A percentile compares a stretch with the other conserved stretches of the same genome.
Conservation (phyloP, 2,329 filamentous ascomycete species). For the Beauveria sp. region DNA sequence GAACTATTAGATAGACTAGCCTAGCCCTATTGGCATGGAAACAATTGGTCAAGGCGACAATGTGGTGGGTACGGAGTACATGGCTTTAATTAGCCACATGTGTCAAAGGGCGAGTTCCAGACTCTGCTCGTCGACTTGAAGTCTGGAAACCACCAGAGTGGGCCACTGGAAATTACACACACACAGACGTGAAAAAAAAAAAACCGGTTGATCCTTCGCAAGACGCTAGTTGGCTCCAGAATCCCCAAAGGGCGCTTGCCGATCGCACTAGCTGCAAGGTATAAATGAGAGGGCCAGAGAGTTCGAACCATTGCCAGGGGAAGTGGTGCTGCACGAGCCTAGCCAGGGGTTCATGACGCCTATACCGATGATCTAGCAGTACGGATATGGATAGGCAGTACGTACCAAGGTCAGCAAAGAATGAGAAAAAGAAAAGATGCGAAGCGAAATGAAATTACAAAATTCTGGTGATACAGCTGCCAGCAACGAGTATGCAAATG, state of each 20-base stretch:
- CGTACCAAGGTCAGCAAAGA: too few species aligned
- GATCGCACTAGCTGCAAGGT: slow-evolving; percentile 2
- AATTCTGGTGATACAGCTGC: background rate
- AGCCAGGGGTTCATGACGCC: background rate
- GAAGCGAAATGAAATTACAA: background rate
- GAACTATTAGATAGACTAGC: too few species aligned
- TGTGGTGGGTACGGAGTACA: slow-evolving; percentile 5
- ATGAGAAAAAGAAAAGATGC: background rate
- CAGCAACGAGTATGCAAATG: slow-evolving; percentile 5
- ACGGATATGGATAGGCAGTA: too few species aligned
- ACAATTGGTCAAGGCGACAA: background rate
- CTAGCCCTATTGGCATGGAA: too few species aligned
- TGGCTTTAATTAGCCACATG: background rate
- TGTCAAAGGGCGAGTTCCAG: background rate
- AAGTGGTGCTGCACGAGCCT: background rate
- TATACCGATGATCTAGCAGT: background rate
- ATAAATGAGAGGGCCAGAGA: background rate
- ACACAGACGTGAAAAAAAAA: background rate
- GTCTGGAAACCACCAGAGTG: background rate
- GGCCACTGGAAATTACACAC: slow-evolving; percentile 3
- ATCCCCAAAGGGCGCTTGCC: slow-evolving; percentile 1
- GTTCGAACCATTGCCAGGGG: background rate
- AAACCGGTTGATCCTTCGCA: slow-evolving; percentile 5
- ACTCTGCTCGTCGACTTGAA: background rate
- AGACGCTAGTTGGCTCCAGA: slow-evolving; percentile 1